Evolutionary conservation across 2,329 filamentous ascomycete genomes (phyloP).

Genomic region (Sclerotinia subarctica): DNA sequence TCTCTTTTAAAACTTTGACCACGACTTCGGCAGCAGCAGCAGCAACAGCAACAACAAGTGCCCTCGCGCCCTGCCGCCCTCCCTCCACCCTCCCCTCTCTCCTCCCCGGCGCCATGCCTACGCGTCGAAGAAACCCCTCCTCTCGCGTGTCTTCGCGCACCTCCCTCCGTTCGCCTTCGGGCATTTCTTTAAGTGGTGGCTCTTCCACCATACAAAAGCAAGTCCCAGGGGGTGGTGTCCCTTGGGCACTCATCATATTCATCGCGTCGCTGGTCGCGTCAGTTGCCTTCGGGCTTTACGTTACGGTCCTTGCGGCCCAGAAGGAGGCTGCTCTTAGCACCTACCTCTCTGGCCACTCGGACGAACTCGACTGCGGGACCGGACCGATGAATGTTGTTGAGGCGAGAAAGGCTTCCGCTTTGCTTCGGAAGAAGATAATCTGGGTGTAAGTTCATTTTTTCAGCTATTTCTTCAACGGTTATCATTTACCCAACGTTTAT

Average conservation of each 20-base stretch:
- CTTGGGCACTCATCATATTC: slow-evolving; percentile 9
- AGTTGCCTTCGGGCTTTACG: background rate
- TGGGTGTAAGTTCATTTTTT: background rate
- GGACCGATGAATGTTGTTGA: background rate
- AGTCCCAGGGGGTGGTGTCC: background rate
- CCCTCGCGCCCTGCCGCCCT: no score
- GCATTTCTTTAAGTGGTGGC: background rate
- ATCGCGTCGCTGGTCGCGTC: background rate
- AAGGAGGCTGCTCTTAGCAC: background rate
- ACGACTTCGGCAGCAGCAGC: background rate
- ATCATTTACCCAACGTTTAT: background rate
- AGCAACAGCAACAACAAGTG: background rate
- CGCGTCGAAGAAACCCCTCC: background rate
- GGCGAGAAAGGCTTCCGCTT: background rate
- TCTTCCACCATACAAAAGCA: background rate
- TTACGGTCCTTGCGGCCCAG: background rate
- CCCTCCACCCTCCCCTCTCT: no score
- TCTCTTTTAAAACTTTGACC: background rate
- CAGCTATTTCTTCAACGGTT: no score
- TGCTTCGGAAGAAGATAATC: background rate
- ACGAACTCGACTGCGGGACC: background rate
- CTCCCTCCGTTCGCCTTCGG: background rate
- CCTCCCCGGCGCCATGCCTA: background rate
- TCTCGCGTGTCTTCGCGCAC: background rate
- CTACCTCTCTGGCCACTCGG: background rate